Percentiles rank a stretch among this genome's conserved stretches.
Evolutionary conservation across 805 yeast genomes (phyloP).

Genomic region (Starmerella floricola): DNA sequence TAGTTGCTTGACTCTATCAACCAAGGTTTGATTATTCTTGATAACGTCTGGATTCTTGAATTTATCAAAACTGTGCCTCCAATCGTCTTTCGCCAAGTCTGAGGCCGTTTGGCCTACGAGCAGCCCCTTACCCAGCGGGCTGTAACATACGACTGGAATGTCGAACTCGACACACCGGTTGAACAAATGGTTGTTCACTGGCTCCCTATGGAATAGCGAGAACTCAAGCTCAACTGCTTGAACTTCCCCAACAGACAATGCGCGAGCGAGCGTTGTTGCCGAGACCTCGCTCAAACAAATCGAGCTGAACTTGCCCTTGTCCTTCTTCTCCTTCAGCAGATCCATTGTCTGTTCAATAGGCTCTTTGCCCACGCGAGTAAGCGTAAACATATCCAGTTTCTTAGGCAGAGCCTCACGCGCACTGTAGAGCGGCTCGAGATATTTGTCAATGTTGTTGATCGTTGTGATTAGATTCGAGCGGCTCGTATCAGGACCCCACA

Average conservation of each 20-base stretch:
- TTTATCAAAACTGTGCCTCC: slow-evolving; percentile 42
- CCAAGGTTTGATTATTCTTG: slow-evolving; percentile 39
- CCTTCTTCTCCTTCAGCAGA: slow-evolving; percentile 28
- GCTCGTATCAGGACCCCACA: slow-evolving; percentile 39
- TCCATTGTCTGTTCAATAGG: slow-evolving; percentile 51
- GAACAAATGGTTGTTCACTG: slow-evolving; percentile 50
- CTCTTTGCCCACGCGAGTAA: slow-evolving; percentile 50
- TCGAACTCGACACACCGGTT: slow-evolving; percentile 43
- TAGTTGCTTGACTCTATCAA: slow-evolving; percentile 38
- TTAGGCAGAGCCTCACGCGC: slow-evolving; percentile 19
- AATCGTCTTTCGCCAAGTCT: slow-evolving; percentile 46
- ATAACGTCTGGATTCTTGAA: slow-evolving; percentile 45
- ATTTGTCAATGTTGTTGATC: slow-evolving; percentile 34
- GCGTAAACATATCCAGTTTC: slow-evolving; percentile 46
- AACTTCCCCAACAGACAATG: slow-evolving; percentile 43
- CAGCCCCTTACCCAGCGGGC: slow-evolving; percentile 73
- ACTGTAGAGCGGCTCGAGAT: slow-evolving; percentile 19
- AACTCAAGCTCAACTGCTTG: slow-evolving; percentile 68
- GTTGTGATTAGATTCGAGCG: slow-evolving; percentile 37
- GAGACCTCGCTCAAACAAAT: slow-evolving; percentile 65
- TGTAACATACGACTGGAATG: slow-evolving; percentile 64
- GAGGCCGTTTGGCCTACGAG: slow-evolving; percentile 46
- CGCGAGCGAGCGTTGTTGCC: slow-evolving; percentile 48
- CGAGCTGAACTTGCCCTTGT: slow-evolving; percentile 28
- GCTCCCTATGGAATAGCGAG: slow-evolving; percentile 56